Percentiles rank a stretch among this genome's conserved stretches.
phyloP scores from a whole-genome alignment of 2,329 filamentous ascomycete genomes.

The Pseudophaeomoniella oleicola region DNA sequence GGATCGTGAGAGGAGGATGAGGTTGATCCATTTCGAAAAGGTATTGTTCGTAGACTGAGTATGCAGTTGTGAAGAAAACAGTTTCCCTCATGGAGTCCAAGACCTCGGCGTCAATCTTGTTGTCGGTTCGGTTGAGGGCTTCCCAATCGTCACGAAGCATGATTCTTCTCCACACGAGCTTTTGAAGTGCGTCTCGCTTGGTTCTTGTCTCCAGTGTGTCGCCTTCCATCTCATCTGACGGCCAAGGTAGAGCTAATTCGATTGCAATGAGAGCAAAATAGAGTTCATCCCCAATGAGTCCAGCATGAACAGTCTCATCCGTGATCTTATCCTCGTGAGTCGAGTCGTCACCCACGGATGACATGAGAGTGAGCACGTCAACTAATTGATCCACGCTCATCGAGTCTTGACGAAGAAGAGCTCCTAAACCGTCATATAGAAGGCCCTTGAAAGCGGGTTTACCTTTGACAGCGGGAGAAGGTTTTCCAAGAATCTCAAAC shows the following conservation, averaged over 20 bases:
- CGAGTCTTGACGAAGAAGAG: constrained; percentile 56
- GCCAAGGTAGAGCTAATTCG: constrained; percentile 31
- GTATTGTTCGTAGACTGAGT: background rate
- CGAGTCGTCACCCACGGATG: constrained; percentile 30
- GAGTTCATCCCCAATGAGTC: constrained; percentile 49
- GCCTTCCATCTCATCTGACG: constrained; percentile 33
- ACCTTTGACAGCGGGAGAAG: constrained; percentile 31
- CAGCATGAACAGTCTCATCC: constrained; percentile 13
- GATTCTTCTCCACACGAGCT: constrained; percentile 76
- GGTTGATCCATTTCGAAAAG: background rate
- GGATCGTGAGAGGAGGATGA: background rate
- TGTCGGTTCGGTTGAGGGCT: constrained; percentile 59
- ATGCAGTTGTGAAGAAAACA: constrained; percentile 33
- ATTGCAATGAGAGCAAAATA: constrained; percentile 52
- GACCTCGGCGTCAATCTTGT: constrained; percentile 57
- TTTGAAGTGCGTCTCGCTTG: constrained; percentile 40
- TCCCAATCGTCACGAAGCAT: constrained; percentile 77
- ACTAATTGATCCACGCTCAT: constrained; percentile 41
- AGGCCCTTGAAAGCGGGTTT: constrained; percentile 54
- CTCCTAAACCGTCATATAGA: constrained; percentile 55
- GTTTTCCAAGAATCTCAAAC: constrained; percentile 48
- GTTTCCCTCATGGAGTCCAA: constrained; percentile 49
- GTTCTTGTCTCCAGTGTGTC: background rate
- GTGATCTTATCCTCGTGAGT: constrained; percentile 25
- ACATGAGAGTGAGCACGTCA: constrained; percentile 63